phyloP scores from a whole-genome alignment of 768 basidiomycete genomes.

The Termitomyces sp. region DNA sequence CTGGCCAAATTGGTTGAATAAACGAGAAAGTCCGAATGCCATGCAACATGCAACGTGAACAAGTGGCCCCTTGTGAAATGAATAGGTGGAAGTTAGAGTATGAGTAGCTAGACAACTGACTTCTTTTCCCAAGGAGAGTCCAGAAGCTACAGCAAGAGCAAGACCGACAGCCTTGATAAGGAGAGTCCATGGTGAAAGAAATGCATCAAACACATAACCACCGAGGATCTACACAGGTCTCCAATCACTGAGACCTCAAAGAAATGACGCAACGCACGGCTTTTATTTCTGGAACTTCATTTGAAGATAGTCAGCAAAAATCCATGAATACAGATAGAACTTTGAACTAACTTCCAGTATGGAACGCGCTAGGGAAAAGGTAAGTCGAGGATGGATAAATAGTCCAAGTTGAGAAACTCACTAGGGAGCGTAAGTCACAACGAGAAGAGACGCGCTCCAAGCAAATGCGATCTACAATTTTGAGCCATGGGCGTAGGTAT shows the following conservation, averaged over 20 bases:
- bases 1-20: conserved; percentile 65
- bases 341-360: conserved; percentile 64
- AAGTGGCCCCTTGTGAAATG: conserved; percentile 56
- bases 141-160: conserved; percentile 80
- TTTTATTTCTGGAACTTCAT: conserved; percentile 71
- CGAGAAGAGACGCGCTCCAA: conserved; percentile 57
- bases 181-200: conserved; percentile 82
- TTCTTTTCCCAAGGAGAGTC: conserved; percentile 82
- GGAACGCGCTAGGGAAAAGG: conserved; percentile 50
- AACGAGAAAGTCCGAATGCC: conserved; percentile 60
- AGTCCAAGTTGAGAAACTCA: conserved; percentile 25
- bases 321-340: background rate
- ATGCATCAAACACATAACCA: conserved; percentile 83
- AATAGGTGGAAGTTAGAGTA: background rate
- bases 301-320: background rate
- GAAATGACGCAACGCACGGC: conserved; percentile 38
- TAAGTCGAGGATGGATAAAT: conserved; percentile 3
- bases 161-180: conserved; percentile 82
- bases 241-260: background rate
- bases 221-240: conserved; percentile 54
- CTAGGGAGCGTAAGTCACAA: conserved; percentile 67
- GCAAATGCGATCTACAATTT: conserved; percentile 50
- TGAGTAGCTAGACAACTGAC: conserved; percentile 28
- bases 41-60: conserved; percentile 85
- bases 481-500: background rate